A percentile compares a stretch with the other conserved stretches of the same genome.
Conservation (phyloP, 768 basidiomycete species). For the Hirschioporus abietinus region DNA sequence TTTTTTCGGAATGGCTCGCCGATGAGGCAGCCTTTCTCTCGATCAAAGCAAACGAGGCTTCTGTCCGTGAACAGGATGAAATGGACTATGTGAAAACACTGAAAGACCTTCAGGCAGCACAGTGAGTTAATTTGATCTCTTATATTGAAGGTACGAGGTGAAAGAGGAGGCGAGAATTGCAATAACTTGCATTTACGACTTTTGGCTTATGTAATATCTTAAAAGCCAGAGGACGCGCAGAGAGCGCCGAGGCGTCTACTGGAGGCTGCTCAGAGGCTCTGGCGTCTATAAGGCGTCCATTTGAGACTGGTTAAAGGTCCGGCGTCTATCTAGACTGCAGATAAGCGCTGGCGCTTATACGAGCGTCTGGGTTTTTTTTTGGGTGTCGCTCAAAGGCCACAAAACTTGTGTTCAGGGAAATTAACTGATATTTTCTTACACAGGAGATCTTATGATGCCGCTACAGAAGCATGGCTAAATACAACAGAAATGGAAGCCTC, state of each 20-base stretch:
- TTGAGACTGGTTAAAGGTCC: too few species aligned
- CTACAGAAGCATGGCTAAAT: neutral
- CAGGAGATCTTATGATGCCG: neutral
- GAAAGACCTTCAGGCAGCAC: neutral
- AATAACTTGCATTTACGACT: too few species aligned
- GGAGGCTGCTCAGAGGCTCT: too few species aligned
- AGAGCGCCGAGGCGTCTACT: neutral
- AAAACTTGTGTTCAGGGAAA: too few species aligned
- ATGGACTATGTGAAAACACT: constrained; percentile 3
- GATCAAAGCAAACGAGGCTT: constrained; percentile 13
- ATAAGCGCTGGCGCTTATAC: neutral
- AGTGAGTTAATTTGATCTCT: neutral
- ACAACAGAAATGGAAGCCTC: neutral
- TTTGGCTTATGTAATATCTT: too few species aligned
- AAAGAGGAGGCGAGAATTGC: too few species aligned
- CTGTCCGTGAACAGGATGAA: neutral
- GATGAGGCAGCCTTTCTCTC: constrained; percentile 19
- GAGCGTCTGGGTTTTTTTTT: too few species aligned
- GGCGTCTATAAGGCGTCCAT: too few species aligned
- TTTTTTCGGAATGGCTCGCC: constrained; percentile 18
- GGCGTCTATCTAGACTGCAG: neutral
- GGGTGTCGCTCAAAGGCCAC: too few species aligned
- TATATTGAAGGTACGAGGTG: too few species aligned
- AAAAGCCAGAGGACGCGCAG: too few species aligned
- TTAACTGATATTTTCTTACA: neutral